Base-by-base conservation (phyloP, 2,329 filamentous ascomycete genomes). In the Sclerotinia nivalis region DNA sequence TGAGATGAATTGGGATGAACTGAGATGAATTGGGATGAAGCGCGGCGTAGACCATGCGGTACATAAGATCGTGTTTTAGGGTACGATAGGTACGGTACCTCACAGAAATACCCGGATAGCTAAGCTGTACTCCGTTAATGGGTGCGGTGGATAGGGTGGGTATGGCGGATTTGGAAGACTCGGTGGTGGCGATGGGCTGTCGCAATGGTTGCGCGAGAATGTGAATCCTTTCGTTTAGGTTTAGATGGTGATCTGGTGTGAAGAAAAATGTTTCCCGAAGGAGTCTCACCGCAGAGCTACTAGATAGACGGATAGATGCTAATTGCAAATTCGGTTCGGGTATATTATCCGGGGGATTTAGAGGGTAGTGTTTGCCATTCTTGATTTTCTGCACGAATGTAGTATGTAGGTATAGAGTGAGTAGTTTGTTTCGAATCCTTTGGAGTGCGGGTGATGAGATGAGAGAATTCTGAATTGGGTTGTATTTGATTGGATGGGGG, bases 371-470 rank as follows among this genome's bases (percentile, higher is more conserved):
- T 34, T 47, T 62, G 59, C 8, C 1, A 34, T 34, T 37, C 28
- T 40, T 25, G 10, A 0, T 2, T 49, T 64, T 52, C 47, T 34
- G 20, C 28, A 34, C 18, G 10, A 20, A 34, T 25, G 31, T 22
- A 52, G 15, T 28, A 40, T 40, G 22, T 40, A 52, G 47, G n/a
- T 37, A 64, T 13, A 28, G 31, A 22, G 31, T 56, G 52, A 31
- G 55, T 25, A 40, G 22, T 31, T 45, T 62, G 56, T 68, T 34
- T 68, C 37, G 66, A 69, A 64, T 55, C 66, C 66, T 69, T 34
- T 45, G 25, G 34, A 34, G 22, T 55, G 22, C 52, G 31, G 45
- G 25, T 64, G 37, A 34, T 45, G 13, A 40, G 56, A 68, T 28
- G 15, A 56, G 34, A 56, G 47, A 52, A 50, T 52, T 15, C 25